These are phyloP conservation scores for Prunella vulgaris DNA, from an alignment of 257 asterid genomes.

Conservation along the genomic window DNA sequence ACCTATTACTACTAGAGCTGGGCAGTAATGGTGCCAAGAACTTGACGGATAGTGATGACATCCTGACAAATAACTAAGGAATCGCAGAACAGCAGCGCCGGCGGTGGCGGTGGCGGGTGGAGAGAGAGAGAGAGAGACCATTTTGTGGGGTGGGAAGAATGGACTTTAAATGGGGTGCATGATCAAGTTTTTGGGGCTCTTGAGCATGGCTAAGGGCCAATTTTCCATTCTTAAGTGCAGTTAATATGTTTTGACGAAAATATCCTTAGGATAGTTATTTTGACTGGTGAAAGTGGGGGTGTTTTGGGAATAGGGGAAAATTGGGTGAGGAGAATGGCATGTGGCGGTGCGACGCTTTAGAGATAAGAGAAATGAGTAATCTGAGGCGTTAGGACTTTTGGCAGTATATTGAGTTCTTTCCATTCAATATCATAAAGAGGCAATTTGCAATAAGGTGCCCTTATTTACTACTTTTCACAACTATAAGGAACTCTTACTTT, in stretches of 20 bases:
- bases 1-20: conserved; percentile 12
- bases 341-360: conserved; percentile 30
- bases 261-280: conserved; percentile 24
- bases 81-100: background rate
- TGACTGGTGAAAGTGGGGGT: conserved; percentile 12
- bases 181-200: conserved; percentile 42
- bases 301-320: background rate
- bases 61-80: background rate
- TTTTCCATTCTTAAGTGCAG: conserved; percentile 12
- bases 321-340: conserved; percentile 11
- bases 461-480: too few species aligned
- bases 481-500: too few species aligned
- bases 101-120: conserved; percentile 14
- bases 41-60: conserved; percentile 69
- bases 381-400: background rate
- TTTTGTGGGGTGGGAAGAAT: conserved; percentile 34
- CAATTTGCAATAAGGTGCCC: background rate
- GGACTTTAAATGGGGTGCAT: conserved; percentile 27
- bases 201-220: conserved; percentile 63
- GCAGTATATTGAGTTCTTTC: background rate
- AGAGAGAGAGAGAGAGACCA: conserved; percentile 27
- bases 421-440: background rate
- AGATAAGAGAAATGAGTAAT: conserved; percentile 7
- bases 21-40: conserved; percentile 49
- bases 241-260: conserved; percentile 21